A percentile compares a stretch with the other conserved stretches of the same genome.
These are phyloP conservation scores for Selaginella tamariscina DNA, from an alignment of 75 land plant genomes.

Conservation along the genomic window DNA sequence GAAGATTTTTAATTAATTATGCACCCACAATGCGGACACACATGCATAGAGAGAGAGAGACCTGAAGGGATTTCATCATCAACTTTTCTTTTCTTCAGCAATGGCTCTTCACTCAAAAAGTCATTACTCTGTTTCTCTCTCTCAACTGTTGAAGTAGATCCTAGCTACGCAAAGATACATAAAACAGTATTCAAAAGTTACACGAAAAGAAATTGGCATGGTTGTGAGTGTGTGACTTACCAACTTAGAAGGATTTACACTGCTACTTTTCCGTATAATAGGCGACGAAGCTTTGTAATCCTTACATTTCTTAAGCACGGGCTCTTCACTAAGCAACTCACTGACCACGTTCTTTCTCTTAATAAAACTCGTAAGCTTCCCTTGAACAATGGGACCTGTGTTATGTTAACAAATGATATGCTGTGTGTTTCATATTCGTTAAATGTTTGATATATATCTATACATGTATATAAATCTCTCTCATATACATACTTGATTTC, in stretches of 20 bases:
- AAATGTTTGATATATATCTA: too few relatives aligned
- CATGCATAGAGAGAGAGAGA: too few relatives aligned
- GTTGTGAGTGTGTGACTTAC: neutral
- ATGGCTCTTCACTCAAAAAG: conserved; percentile 9
- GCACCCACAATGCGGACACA: too few relatives aligned
- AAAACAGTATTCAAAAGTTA: too few relatives aligned
- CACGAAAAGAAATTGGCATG: too few relatives aligned
- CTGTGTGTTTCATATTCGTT: too few relatives aligned
- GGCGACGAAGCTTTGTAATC: neutral
- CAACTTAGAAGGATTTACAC: neutral
- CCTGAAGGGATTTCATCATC: too few relatives aligned
- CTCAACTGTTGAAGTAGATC: neutral
- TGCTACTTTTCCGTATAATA: conserved; percentile 3
- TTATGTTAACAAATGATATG: neutral
- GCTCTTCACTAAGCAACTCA: conserved; percentile 42
- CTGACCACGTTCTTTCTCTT: conserved; percentile 33
- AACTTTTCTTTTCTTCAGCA: conserved; percentile 7
- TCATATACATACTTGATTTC: too few relatives aligned
- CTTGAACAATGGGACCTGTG: neutral
- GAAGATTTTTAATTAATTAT: too few relatives aligned
- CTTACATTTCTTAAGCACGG: conserved; percentile 46
- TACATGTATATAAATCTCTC: too few relatives aligned
- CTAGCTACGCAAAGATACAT: too few relatives aligned
- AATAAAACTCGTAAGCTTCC: conserved; percentile 48
- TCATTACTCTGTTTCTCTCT: neutral